Evolutionary conservation across 306 rosid species (phyloP), one percentile per base, ranked within the genome.

Genomic region (Prinsepia uniflora): DNA sequence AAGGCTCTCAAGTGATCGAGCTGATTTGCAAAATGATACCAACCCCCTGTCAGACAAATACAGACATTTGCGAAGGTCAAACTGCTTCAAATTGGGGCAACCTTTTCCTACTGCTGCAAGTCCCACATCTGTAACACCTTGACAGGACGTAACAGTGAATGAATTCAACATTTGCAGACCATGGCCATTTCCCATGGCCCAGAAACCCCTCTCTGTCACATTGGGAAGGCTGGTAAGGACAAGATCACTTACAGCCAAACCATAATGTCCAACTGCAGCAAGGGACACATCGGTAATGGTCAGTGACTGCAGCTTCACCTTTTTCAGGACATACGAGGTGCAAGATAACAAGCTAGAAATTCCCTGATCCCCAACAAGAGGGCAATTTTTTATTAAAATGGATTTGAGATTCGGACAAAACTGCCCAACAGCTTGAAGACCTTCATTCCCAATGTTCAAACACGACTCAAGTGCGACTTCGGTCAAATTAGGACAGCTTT

Each of bases 241-340:
- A 53, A 91, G 91, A 82, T 91, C 87, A 0, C 88, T 89, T 43
- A 91, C 82, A 13, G 89, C 80, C 82, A 75, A 69, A 22, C 99
- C 93, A 65, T 95, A 95, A 77, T 84, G 90, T 45, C 99, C 99
- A 72, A 95, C 86, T 74, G 86, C 96, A 66, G 99, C 99, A 41
- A 95, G 85, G 73, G 97, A 87, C 68, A 86, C 78, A 79, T 95
- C 99, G 17, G 96, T 82, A 77, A 95, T 78, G 69, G 66, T 76
- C 83, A 95, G 79, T 0, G 88, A 80, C 75, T 95, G 93, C 46
- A 95, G 96, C 83, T 86, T 86, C 84, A 91, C 73, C 80, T 86
- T 91, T 46, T 63, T 70, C 74, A 95, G 70, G 78, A 76, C 84
- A 82, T 47, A 76, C 53, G 92, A 68, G 66, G 84, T 39, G 24